Evolutionary conservation across 768 basidiomycete species (phyloP), one percentile per base, ranked within the genome.

Genomic region (Lactifluus subvellereus): DNA sequence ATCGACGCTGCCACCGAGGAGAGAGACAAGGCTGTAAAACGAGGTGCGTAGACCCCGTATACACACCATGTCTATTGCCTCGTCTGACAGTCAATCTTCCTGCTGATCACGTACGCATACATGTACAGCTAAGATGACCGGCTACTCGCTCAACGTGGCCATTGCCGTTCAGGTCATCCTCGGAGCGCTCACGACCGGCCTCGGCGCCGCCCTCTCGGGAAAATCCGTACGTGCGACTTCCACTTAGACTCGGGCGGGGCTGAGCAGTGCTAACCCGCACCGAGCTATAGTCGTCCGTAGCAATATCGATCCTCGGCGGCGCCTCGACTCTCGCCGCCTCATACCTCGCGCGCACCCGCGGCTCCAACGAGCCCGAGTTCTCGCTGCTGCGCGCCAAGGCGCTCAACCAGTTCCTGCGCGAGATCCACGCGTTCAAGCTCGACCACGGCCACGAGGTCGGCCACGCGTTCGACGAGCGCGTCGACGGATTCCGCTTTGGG

Each of bases 131-230:
- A 55, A 27, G 38, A 49, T 61, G 62, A 68, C 54, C 6, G 57
- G 68, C 9, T 66, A 63, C 33, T 60, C 67, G 4, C 59, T 72
- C 35, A 71, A 71, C 40, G 32, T 68, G 27, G 71, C 71, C 2
- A 70, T 71, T 33, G 70, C 68, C 3, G 7, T 69, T 60, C 68
- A 72, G 51, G 65, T 72, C 35, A 50, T 71, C 42, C 49, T 72
- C n/a, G 71, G 69, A 9, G 68, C 69, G 32, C 60, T 71, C 32
- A 71, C 65, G n/a, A 71, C 71, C 20, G 68, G 62, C 13, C 52
- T 72, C 18, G 60, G 64, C 22, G 68, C 66, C 5, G 65, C 69
- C 10, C 58, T 66, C 2, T 54, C 63, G 3, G 71, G 71, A 8
- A 67, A 61, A 60, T 52, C 37, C 4, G 59, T 64, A 35, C 14